A percentile compares a stretch with the other conserved stretches of the same genome.
Evolutionary conservation across 2,329 filamentous ascomycete species (phyloP).

Genomic region (Grosmannia clavigera): DNA sequence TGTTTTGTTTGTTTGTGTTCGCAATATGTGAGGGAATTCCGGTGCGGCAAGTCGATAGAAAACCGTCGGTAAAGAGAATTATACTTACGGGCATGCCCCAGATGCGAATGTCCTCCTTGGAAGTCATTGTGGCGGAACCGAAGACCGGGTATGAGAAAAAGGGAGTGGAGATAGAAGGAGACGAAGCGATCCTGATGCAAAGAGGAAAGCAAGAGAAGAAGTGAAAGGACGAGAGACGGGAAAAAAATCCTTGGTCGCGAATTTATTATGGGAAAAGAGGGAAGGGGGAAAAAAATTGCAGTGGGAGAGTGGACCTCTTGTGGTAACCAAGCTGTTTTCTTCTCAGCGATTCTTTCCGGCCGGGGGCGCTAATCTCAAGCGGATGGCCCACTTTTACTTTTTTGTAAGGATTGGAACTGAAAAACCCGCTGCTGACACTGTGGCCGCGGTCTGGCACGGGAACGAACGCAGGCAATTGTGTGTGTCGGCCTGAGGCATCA

Average conservation of each 20-base stretch:
- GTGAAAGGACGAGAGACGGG: conserved; percentile 3
- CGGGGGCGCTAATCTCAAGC: conserved; percentile 15
- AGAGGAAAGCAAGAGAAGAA: conserved; percentile 19
- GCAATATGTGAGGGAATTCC: conserved; percentile 13
- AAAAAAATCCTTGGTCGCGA: conserved; percentile 2
- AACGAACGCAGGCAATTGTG: conserved; percentile 2
- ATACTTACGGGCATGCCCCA: conserved; percentile 56
- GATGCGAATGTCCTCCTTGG: conserved; percentile 42
- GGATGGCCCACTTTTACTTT: conserved; percentile 1
- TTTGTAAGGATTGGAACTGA: neutral
- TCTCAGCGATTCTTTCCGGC: conserved; percentile 40
- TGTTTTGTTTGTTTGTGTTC: neutral
- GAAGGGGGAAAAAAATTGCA: conserved; percentile 31
- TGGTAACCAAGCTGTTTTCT: conserved; percentile 22
- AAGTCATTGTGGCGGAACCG: conserved; percentile 41
- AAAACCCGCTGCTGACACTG: neutral
- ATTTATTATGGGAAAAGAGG: conserved; percentile 2
- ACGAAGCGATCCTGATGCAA: conserved; percentile 14
- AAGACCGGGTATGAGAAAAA: conserved; percentile 29
- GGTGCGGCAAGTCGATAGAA: neutral
- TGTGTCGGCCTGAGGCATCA: conserved; percentile 7
- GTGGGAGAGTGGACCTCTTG: neutral
- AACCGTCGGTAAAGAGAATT: conserved; percentile 11
- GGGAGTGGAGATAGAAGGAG: conserved; percentile 24
- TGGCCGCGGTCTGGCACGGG: conserved; percentile 7